phyloP scores from a whole-genome alignment of 208 protist genomes.

The Trypanosoma cruzi region DNA sequence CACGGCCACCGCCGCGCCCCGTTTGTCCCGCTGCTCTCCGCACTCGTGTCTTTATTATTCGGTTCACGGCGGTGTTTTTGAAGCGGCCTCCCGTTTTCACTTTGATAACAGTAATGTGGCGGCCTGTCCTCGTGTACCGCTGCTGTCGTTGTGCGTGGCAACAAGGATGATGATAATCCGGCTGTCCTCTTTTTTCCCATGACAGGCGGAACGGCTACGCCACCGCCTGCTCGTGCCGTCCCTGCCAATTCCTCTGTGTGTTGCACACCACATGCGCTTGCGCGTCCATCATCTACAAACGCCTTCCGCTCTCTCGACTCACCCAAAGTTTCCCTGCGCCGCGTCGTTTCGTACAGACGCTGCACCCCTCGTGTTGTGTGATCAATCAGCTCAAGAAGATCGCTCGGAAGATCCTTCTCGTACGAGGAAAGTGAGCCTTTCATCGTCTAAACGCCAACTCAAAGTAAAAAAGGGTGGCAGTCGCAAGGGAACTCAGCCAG shows the following conservation, averaged over 20 bases:
- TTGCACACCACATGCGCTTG: not conserved
- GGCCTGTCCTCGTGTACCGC: too few relatives aligned
- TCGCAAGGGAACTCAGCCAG: too few relatives aligned
- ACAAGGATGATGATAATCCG: too few relatives aligned
- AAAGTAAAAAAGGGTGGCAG: too few relatives aligned
- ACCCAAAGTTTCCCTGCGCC: not conserved
- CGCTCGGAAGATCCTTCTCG: constrained; percentile 35
- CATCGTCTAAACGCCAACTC: too few relatives aligned
- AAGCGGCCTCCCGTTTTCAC: too few relatives aligned
- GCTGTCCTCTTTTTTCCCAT: too few relatives aligned
- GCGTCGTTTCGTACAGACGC: constrained; percentile 52
- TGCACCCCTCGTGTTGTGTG: constrained; percentile 69
- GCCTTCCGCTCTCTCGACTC: not conserved
- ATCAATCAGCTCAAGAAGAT: constrained; percentile 57
- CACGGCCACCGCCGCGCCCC: not conserved
- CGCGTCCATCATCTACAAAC: not conserved
- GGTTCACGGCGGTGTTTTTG: not conserved
- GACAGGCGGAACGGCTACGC: not conserved
- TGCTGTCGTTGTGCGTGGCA: too few relatives aligned
- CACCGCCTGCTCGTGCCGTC: not conserved
- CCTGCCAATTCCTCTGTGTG: not conserved
- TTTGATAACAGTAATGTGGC: too few relatives aligned
- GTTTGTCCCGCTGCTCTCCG: not conserved
- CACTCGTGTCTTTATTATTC: not conserved
- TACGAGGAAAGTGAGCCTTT: constrained; percentile 16